These are phyloP conservation scores for Macrocybe gigantea DNA, from an alignment of 768 basidiomycete genomes.

Conservation along the genomic window DNA sequence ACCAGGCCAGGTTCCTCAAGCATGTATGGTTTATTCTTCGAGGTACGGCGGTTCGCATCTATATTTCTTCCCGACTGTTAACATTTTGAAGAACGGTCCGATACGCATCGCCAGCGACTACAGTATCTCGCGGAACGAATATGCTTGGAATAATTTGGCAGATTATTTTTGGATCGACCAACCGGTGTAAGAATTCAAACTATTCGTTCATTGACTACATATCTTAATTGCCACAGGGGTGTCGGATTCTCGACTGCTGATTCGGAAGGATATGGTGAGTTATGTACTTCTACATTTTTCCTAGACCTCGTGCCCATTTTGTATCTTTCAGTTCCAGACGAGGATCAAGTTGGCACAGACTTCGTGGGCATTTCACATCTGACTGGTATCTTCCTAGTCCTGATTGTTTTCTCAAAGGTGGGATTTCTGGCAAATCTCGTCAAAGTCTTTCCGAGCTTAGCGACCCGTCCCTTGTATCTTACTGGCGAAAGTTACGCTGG, in stretches of 20 bases:
- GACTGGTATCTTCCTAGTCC: conserved; percentile 1
- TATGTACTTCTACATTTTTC: not conserved
- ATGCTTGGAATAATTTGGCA: conserved; percentile 53
- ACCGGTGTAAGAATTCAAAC: conserved; percentile 41
- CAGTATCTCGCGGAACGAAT: conserved; percentile 40
- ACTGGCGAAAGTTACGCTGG: conserved; percentile 77
- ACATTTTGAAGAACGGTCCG: conserved; percentile 54
- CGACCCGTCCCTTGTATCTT: conserved; percentile 59
- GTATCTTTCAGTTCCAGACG: conserved; percentile 38
- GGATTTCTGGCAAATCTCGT: conserved; percentile 68
- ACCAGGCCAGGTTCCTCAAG: conserved; percentile 65
- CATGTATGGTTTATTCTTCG: conserved; percentile 56
- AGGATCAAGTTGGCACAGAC: conserved; percentile 60
- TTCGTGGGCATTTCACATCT: conserved; percentile 33
- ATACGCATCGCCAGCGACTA: conserved; percentile 51
- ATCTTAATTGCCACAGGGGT: conserved; percentile 31
- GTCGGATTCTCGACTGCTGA: conserved; percentile 63
- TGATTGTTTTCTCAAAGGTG: conserved; percentile 35
- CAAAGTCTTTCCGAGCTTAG: conserved; percentile 67
- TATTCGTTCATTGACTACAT: conserved; percentile 1
- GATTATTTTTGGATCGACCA: conserved; percentile 76
- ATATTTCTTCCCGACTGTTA: not conserved
- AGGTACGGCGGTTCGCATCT: conserved; percentile 27
- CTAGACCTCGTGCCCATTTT: not conserved
- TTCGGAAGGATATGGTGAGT: conserved; percentile 50